Percentiles rank a stretch among this genome's conserved stretches.
Evolutionary conservation across 164 flowering plant species (phyloP).

Genomic region (Kingdonia uniflora): DNA sequence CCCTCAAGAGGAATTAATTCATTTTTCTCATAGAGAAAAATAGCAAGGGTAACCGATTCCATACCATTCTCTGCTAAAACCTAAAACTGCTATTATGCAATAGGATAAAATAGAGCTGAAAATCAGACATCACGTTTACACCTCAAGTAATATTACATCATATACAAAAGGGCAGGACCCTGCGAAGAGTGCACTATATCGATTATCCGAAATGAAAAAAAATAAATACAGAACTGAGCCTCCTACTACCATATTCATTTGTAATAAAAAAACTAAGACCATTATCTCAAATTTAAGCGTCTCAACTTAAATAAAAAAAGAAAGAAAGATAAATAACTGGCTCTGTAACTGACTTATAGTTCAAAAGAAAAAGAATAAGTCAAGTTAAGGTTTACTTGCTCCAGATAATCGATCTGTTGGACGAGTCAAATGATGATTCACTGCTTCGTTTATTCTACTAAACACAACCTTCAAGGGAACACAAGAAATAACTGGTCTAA

Average conservation of each 20-base stretch:
- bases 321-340: neutral
- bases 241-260: neutral
- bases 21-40: too few species aligned
- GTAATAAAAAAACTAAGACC: too few species aligned
- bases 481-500: constrained; percentile 49
- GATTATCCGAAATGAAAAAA: constrained; percentile 1
- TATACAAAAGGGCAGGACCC: constrained; percentile 27
- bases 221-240: neutral
- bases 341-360: neutral
- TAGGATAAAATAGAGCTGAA: too few species aligned
- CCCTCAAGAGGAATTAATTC: too few species aligned
- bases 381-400: constrained; percentile 10
- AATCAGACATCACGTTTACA: too few species aligned
- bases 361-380: neutral
- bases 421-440: constrained; percentile 34
- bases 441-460: constrained; percentile 72
- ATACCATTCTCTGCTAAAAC: too few species aligned
- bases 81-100: too few species aligned
- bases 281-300: too few species aligned
- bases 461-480: constrained; percentile 75
- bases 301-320: neutral
- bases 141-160: constrained; percentile 30
- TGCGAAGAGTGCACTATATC: neutral
- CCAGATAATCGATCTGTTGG: constrained; percentile 14
- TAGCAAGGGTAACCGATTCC: too few species aligned